Evolutionary conservation across 75 land plant genomes (phyloP).

Genomic region (Picea glauca): DNA sequence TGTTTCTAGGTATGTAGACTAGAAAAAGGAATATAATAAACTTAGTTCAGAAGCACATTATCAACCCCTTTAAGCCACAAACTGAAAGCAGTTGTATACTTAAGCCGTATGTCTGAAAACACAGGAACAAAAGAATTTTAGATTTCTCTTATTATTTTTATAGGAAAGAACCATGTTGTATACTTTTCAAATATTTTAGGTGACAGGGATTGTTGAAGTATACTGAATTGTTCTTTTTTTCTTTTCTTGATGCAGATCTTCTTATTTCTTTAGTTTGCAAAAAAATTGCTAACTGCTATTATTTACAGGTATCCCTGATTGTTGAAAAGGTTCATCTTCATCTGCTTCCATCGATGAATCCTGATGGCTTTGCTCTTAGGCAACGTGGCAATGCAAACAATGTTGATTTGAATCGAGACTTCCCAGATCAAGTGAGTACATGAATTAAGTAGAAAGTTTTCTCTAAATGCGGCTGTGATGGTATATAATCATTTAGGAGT

Average conservation of each 20-base stretch:
- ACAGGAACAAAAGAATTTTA: no score
- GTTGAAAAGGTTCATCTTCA: constrained; percentile 87
- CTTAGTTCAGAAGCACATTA: no score
- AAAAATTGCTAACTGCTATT: neutral
- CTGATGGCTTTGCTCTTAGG: constrained; percentile 80
- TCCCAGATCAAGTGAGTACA: constrained; percentile 85
- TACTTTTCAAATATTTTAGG: neutral
- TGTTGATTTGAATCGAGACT: constrained; percentile 94
- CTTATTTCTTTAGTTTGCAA: neutral
- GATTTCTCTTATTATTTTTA: no score
- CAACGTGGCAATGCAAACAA: constrained; percentile 79
- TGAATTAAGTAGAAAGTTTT: neutral
- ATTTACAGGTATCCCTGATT: constrained; percentile 66
- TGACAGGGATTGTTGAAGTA: neutral
- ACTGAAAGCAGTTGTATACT: no score
- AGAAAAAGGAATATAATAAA: no score
- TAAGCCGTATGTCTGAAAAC: no score
- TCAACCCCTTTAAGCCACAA: no score
- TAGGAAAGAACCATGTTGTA: no score
- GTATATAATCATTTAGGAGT: neutral
- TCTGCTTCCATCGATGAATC: constrained; percentile 95
- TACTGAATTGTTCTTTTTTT: neutral
- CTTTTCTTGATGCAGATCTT: neutral
- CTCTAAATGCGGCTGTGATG: neutral
- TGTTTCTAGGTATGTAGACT: no score